Evolutionary conservation across 495 filamentous ascomycete genomes (phyloP), one percentile per base, ranked within the genome.

Genomic region (Xylaria grammica): DNA sequence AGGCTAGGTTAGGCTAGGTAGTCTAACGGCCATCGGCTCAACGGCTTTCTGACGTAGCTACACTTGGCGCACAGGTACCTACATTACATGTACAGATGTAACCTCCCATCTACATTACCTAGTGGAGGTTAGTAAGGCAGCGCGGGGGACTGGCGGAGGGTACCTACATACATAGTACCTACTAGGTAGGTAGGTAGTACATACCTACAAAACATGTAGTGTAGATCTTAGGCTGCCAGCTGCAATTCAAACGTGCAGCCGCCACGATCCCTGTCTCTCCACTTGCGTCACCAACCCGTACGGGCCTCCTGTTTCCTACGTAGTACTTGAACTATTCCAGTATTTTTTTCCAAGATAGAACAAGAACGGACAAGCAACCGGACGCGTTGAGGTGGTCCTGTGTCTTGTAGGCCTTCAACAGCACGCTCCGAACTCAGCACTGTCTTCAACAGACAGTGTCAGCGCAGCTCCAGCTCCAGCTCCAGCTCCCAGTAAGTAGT

Each of bases 381-480:
- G 40, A 59, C 56, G 42, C 42, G 42, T 24, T 15, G 38, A 45
- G 26, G n/a, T 27, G 44, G 38, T 38, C n/a, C 36, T 8, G 10
- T n/a, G n/a, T 27, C 38, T 42, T 58, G 15, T 44, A 19, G 30
- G 62, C 42, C 40, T 64, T 58, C 62, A 58, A 64, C 62, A 51
- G 20, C 62, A 48, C 40, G n/a, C 17, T n/a, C 34, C 22, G 10
- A 6, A 3, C 42, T 44, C 53, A 17, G n/a, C 29, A 48, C 50
- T 50, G 62, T 58, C 62, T 64, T 51, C 45, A 51, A 51, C 45
- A 64, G 62, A 58, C 62, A 64, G 50, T 64, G 53, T 38, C 36
- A 49, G 9, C 27, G 13, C 38, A 29, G 30, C 20, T 17, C 29
- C 36, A 29, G n/a, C n/a, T n/a, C 3, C 34, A 22, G 13, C 32